These are phyloP conservation scores for Perilla frutescens DNA, from an alignment of 257 asterid species.

Conservation along the genomic window DNA sequence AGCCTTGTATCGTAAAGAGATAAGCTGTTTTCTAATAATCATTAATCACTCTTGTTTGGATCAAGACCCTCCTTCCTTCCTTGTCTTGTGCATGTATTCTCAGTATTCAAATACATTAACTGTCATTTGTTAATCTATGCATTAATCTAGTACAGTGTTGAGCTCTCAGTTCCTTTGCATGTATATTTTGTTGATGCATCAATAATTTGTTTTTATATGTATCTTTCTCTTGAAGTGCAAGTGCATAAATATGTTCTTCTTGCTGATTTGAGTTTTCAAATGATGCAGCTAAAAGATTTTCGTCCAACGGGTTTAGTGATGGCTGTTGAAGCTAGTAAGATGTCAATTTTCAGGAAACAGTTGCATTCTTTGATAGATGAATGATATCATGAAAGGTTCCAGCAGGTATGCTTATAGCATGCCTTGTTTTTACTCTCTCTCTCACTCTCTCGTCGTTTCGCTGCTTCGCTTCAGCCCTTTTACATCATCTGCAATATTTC, in stretches of 20 bases:
- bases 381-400: constrained; percentile 39
- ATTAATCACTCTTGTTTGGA: not conserved
- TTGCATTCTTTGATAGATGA: constrained; percentile 66
- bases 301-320: constrained; percentile 72
- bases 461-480: constrained; percentile 3
- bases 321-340: constrained; percentile 74
- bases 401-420: constrained; percentile 27
- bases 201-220: not conserved
- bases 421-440: not conserved
- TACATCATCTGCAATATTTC: constrained; percentile 5
- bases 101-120: too few relatives aligned
- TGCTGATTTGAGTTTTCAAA: constrained; percentile 16
- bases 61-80: not conserved
- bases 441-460: not conserved
- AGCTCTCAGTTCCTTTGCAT: not conserved
- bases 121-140: too few relatives aligned
- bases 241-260: not conserved
- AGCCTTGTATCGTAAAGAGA: not conserved
- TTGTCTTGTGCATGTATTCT: not conserved
- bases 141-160: too few relatives aligned
- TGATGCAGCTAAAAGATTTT: constrained; percentile 75
- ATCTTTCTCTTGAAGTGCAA: too few relatives aligned
- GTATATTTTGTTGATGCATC: not conserved
- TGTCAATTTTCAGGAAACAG: constrained; percentile 58
- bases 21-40: not conserved